Evolutionary conservation across 352 stramenopile species (phyloP), one percentile per base, ranked within the genome.

Genomic region (Thraustotheca clavata): DNA sequence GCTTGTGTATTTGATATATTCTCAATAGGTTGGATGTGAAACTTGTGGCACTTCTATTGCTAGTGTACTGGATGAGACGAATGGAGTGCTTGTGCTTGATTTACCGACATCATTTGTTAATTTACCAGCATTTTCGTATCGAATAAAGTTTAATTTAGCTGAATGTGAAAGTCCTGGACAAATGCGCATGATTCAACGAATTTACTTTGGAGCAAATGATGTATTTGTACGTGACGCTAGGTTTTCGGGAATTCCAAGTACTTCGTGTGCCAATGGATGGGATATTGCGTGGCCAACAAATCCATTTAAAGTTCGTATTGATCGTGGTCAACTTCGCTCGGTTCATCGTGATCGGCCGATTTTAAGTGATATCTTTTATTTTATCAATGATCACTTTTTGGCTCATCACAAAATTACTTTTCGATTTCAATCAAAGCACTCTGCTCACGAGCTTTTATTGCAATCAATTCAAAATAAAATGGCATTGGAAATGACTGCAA

Each of bases 151-250:
- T 11, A 24, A 52, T 35, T 18, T 31, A 31, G 2, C n/a, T 11
- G 43, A 31, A 3, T 9, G n/a, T 18, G 43, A 3, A 18, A 9
- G 9, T 24, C 34, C 24, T 24, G 43, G 2, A 24, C 31, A 52
- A 9, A 24, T 52, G 43, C 43, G 43, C n/a, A 52, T 52, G 43
- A 52, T 52, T 31, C 43, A 52, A 31, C 43, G 43, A 24, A 52
- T 52, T 31, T 52, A 52, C 43, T 52, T 52, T 18, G 43, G 24
- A 9, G 34, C 31, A 31, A 31, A 52, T 31, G 43, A 52, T 31
- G 7, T 52, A 9, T 52, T 52, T 52, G 43, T 52, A 24, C 43
- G 7, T 31, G 43, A 52, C 7, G 43, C n/a, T 9, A 24, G 43
- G 24, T 52, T 52, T 31, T 11, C 12, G 6, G 43, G 43, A 24